These are phyloP conservation scores for Dictyostelium firmibasis DNA, from an alignment of 78 protist species.

Conservation along the genomic window DNA sequence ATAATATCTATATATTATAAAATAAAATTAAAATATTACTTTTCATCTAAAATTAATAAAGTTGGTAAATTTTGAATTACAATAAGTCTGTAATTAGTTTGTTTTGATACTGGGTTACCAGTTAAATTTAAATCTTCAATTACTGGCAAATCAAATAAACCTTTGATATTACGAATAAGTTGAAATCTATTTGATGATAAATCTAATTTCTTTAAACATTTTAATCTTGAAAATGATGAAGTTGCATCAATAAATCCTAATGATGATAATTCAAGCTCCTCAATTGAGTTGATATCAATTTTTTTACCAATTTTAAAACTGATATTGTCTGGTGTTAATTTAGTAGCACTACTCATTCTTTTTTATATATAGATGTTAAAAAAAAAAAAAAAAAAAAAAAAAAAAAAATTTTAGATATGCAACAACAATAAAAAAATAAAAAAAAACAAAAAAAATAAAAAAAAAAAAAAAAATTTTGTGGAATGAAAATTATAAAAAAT, in stretches of 20 bases:
- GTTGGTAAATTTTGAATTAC: slow-evolving; percentile 54
- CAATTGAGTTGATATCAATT: slow-evolving; percentile 38
- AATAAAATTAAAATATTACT: neutral
- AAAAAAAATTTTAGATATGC: too few species aligned
- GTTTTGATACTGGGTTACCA: slow-evolving; percentile 62
- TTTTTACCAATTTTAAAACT: slow-evolving; percentile 42
- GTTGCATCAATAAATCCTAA: slow-evolving; percentile 23
- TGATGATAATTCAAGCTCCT: slow-evolving; percentile 2
- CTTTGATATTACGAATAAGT: slow-evolving; percentile 56
- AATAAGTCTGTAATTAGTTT: neutral
- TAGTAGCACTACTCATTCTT: neutral
- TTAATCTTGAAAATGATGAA: slow-evolving; percentile 54
- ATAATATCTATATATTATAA: neutral
- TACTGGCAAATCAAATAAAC: slow-evolving; percentile 54
- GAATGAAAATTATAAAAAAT: neutral
- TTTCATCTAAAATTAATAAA: slow-evolving; percentile 39
- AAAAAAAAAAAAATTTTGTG: too few species aligned
- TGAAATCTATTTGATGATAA: slow-evolving; percentile 44
- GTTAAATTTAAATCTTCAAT: slow-evolving; percentile 31
- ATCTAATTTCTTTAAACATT: slow-evolving; percentile 30
- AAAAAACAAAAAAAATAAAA: too few species aligned
- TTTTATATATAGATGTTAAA: neutral
- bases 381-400: too few species aligned
- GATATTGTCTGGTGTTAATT: slow-evolving; percentile 41
- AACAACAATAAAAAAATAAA: too few species aligned